Base-by-base conservation (phyloP, 2,329 filamentous ascomycete species). In the Waltergamsia citrina region DNA sequence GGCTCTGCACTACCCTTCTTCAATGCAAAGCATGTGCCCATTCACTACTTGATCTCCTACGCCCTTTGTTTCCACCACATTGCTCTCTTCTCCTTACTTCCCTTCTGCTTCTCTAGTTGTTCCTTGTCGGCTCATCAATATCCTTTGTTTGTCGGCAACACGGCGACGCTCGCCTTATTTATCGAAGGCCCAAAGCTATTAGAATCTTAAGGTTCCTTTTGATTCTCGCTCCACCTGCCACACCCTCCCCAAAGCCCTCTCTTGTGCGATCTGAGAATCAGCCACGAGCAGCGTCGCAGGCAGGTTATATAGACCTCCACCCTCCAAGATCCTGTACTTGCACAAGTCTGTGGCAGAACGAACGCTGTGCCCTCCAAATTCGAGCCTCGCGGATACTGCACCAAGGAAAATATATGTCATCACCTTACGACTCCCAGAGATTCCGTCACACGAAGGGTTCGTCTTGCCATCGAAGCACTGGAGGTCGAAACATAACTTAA, bases 1-100 rank as follows among this genome's bases (percentile, higher is more conserved):
- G 55, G 46, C 46, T 54, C 54, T 63, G 59, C 60, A 45, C 60
- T 46, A 63, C 59, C 49, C 41, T 43, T 47, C 46, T 41, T 45
- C 41, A 45, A 43, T 46, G 44, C 45, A 45, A 47, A 43, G 38
- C 38, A n/a, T n/a, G n/a, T n/a, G n/a, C n/a, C n/a, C n/a, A n/a
- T 41, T 42, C 43, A 44, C 40, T 25, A n/a, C 9, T n/a, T n/a
- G 23, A 25, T n/a, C 9, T 25, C 23, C 23, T 25, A 9, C 9
- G 23, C 9, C 23, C n/a, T 25, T 9, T n/a, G 9, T n/a, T n/a
- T 25, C 23, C n/a, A 25, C n/a, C 23, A 9, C 23, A 25, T n/a
- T 25, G 23, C 23, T 25, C 23, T 25, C 23, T 25, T 25, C 23
- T n/a, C n/a, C 23, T n/a, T 9, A 25, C 23, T 25, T 25, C n/a